phyloP scores from a whole-genome alignment of 768 basidiomycete species.

The Phlebiopsis flavidoalba region DNA sequence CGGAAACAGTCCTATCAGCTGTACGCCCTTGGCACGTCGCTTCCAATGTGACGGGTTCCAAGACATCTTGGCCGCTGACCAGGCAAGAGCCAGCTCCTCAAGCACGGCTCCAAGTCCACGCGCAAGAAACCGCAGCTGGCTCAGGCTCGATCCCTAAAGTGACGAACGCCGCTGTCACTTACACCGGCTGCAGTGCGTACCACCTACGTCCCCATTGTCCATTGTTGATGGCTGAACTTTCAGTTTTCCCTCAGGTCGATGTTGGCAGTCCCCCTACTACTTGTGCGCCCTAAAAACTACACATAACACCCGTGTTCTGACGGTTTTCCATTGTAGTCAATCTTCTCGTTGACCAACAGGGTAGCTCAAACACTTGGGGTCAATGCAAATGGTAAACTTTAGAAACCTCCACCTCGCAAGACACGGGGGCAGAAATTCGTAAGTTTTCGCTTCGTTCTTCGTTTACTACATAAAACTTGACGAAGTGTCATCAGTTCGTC shows the following conservation, averaged over 20 bases:
- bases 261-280: constrained; percentile 7
- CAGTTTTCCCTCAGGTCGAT: neutral
- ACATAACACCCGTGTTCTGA: neutral
- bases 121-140: neutral
- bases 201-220: neutral
- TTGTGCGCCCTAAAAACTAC: neutral
- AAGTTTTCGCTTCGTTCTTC: neutral
- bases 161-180: constrained; percentile 2
- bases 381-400: neutral
- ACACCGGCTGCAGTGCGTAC: constrained; percentile 1
- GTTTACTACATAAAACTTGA: neutral
- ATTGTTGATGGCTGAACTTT: neutral
- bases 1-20: constrained; percentile 23
- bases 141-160: neutral
- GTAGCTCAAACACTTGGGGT: constrained; percentile 8
- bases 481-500: neutral
- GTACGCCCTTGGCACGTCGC: constrained; percentile 48
- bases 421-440: constrained; percentile 3
- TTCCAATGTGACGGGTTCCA: constrained; percentile 44
- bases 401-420: neutral
- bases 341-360: constrained; percentile 7
- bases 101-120: constrained; percentile 29
- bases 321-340: neutral
- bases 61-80: constrained; percentile 45
- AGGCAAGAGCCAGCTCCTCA: constrained; percentile 42